A percentile compares a stretch with the other conserved stretches of the same genome.
Evolutionary conservation across 2,329 filamentous ascomycete species (phyloP).

Genomic region (Sarocladium strictum): DNA sequence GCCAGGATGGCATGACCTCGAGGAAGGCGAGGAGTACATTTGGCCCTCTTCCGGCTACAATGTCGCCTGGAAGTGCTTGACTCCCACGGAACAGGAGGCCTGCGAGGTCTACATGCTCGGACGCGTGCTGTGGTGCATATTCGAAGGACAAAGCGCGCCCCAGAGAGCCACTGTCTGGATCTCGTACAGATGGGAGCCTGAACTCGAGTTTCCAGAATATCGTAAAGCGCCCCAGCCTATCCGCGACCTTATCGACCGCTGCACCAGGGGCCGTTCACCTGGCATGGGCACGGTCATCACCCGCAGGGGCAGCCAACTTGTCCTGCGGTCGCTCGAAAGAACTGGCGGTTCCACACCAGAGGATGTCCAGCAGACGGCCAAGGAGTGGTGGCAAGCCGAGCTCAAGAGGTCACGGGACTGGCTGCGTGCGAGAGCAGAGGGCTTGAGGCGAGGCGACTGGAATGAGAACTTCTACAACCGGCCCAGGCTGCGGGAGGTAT

Average conservation of each 20-base stretch:
- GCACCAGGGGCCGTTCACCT: slow-evolving; percentile 41
- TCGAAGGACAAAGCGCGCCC: slow-evolving; percentile 53
- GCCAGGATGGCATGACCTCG: slow-evolving; percentile 38
- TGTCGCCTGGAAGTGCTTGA: slow-evolving; percentile 50
- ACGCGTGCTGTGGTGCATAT: slow-evolving; percentile 56
- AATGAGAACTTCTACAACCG: slow-evolving; percentile 44
- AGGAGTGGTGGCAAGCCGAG: slow-evolving; percentile 43
- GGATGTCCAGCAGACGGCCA: slow-evolving; percentile 31
- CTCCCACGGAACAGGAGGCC: slow-evolving; percentile 44
- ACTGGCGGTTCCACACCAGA: slow-evolving; percentile 27
- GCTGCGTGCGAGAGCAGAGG: slow-evolving; percentile 33
- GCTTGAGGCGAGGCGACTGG: slow-evolving; percentile 37
- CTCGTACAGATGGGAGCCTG: slow-evolving; percentile 51
- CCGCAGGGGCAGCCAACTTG: slow-evolving; percentile 38
- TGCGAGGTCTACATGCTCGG: slow-evolving; percentile 60
- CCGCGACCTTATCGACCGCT: slow-evolving; percentile 42
- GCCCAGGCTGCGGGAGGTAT: slow-evolving; percentile 40
- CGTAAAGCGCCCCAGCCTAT: slow-evolving; percentile 38
- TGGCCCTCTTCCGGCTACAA: slow-evolving; percentile 48
- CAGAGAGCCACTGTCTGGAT: slow-evolving; percentile 52
- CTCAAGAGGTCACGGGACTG: slow-evolving; percentile 42
- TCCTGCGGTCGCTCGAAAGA: slow-evolving; percentile 30
- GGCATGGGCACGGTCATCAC: slow-evolving; percentile 39
- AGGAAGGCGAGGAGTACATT: slow-evolving; percentile 36
- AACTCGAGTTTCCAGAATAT: slow-evolving; percentile 50